Evolutionary conservation across 257 asterid genomes (phyloP).

Genomic region (Anisodus tanguticus): DNA sequence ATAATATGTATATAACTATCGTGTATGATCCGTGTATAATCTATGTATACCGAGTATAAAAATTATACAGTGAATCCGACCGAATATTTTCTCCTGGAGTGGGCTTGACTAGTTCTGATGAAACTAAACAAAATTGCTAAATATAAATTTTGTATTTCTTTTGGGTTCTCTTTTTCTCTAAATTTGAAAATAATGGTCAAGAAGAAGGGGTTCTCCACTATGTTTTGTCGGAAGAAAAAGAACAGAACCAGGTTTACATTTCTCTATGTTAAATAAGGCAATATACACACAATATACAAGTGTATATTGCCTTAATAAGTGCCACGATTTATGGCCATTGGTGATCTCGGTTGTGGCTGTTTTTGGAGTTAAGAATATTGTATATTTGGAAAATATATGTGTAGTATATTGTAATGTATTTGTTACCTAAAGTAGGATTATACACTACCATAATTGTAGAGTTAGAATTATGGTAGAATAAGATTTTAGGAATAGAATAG

Average conservation of each 20-base stretch:
- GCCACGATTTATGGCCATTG: too few relatives aligned
- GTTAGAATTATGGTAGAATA: too few relatives aligned
- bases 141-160: neutral
- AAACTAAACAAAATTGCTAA: neutral
- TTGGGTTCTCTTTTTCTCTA: conserved; percentile 15
- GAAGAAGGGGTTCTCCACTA: conserved; percentile 31
- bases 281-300: too few relatives aligned
- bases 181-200: conserved; percentile 26
- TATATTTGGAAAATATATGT: too few relatives aligned
- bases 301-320: too few relatives aligned
- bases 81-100: neutral
- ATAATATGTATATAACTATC: neutral
- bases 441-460: too few relatives aligned
- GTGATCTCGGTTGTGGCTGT: too few relatives aligned
- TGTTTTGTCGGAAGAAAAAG: conserved; percentile 23
- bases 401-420: too few relatives aligned
- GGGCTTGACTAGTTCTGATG: conserved; percentile 21
- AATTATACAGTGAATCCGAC: neutral
- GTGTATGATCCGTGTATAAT: neutral
- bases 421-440: too few relatives aligned
- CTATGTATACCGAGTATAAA: neutral
- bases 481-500: too few relatives aligned
- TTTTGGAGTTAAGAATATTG: too few relatives aligned
- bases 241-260: conserved; percentile 7
- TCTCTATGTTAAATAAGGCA: too few relatives aligned